These are phyloP conservation scores for Uronychia binucleata DNA, from an alignment of 73 alveolate species.

Conservation along the genomic window DNA sequence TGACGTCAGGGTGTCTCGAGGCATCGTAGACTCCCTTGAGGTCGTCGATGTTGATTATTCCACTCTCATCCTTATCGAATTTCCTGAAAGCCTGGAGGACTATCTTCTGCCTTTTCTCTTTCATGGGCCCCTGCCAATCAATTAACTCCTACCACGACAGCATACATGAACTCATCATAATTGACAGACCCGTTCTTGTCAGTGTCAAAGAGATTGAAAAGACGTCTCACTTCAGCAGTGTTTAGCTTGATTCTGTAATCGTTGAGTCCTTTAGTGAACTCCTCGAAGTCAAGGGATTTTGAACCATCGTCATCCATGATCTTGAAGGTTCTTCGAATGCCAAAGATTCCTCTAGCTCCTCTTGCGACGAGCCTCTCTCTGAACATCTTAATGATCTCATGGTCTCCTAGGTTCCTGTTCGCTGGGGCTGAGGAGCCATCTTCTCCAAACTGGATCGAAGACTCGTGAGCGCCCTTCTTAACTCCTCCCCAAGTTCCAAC, in stretches of 20 bases:
- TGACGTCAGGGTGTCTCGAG: constrained; percentile 82
- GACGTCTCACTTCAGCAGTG: constrained; percentile 41
- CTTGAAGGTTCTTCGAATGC: constrained; percentile 47
- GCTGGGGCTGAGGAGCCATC: constrained; percentile 43
- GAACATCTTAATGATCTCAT: constrained; percentile 33
- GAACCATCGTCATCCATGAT: constrained; percentile 48
- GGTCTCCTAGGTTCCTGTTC: constrained; percentile 41
- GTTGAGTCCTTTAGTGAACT: constrained; percentile 43
- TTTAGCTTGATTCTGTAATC: constrained; percentile 40
- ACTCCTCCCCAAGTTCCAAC: constrained; percentile 43
- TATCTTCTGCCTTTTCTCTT: constrained; percentile 55
- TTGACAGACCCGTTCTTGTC: constrained; percentile 85
- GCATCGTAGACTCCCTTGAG: constrained; percentile 77
- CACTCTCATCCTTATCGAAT: constrained; percentile 61
- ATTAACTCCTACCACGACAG: constrained; percentile 41
- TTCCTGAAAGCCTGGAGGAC: constrained; percentile 70
- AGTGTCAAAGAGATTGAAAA: constrained; percentile 61
- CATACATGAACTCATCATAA: constrained; percentile 82
- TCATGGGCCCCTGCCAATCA: constrained; percentile 22
- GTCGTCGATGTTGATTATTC: constrained; percentile 66
- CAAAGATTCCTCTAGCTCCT: constrained; percentile 57
- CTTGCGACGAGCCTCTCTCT: constrained; percentile 58
- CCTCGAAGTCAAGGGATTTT: constrained; percentile 30
- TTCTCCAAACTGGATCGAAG: background rate
- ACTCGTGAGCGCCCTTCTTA: background rate